A percentile compares a stretch with the other conserved stretches of the same genome.
phyloP scores from a whole-genome alignment of 768 basidiomycete genomes.

The Tubosaeta brunneosetosa region DNA sequence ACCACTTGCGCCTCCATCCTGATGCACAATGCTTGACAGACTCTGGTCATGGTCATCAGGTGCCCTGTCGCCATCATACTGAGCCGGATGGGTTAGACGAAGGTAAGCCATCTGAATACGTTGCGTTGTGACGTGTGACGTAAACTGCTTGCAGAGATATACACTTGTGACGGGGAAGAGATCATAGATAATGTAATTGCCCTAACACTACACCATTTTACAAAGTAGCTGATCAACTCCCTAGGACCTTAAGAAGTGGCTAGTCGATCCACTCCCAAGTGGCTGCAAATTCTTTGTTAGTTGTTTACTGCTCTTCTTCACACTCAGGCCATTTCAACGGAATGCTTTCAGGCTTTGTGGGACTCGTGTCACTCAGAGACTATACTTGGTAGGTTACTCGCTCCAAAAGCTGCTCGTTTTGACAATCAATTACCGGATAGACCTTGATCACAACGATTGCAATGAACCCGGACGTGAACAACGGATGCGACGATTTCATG shows the following conservation, averaged over 20 bases:
- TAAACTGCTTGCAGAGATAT: conserved; percentile 6
- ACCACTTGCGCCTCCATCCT: not conserved
- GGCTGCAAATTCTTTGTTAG: conserved; percentile 27
- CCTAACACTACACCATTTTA: conserved; percentile 27
- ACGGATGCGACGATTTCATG: not conserved
- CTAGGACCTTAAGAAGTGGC: conserved; percentile 21
- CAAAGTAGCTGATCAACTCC: conserved; percentile 16
- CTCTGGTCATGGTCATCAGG: conserved; percentile 49
- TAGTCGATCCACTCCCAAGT: conserved; percentile 24
- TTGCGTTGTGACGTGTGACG: not conserved
- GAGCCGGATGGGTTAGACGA: conserved; percentile 54
- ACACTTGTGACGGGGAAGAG: conserved; percentile 5
- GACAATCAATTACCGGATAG: conserved; percentile 5
- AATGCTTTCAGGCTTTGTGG: conserved; percentile 20
- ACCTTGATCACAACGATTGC: conserved; percentile 25
- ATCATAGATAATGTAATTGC: conserved; percentile 24
- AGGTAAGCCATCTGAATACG: conserved; percentile 29
- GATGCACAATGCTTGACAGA: conserved; percentile 25
- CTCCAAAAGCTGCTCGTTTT: not conserved
- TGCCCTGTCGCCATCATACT: conserved; percentile 36
- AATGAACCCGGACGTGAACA: conserved; percentile 15
- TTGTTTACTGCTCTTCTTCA: not conserved
- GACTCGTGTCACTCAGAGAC: conserved; percentile 30
- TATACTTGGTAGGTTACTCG: conserved; percentile 19
- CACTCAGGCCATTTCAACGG: not conserved